Percentiles rank a stretch among this genome's conserved stretches.
phyloP scores from a whole-genome alignment of 192 early-diverging fungal species.

The Coemansia pectinata region DNA sequence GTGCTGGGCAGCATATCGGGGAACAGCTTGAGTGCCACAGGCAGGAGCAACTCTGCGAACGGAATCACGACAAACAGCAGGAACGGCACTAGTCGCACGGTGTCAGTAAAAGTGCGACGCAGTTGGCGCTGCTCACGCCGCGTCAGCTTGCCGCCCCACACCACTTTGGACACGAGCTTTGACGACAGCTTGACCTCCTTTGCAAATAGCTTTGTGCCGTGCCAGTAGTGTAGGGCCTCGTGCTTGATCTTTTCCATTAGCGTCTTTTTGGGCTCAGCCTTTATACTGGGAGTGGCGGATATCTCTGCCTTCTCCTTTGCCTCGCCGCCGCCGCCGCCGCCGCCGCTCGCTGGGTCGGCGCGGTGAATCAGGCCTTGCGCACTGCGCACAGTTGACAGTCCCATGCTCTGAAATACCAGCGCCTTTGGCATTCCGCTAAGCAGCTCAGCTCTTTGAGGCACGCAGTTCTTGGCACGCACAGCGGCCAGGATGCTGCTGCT shows the following conservation, averaged over 20 bases:
- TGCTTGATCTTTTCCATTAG: slow-evolving; percentile 79
- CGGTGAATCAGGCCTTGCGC: slow-evolving; percentile 12
- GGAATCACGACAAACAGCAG: slow-evolving; percentile 89
- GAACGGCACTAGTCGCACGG: slow-evolving; percentile 88
- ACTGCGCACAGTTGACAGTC: slow-evolving; percentile 31
- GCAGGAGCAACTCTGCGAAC: slow-evolving; percentile 93
- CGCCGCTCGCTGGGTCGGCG: not conserved
- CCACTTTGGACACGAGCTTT: slow-evolving; percentile 70
- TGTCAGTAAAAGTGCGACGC: slow-evolving; percentile 81
- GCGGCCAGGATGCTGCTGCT: slow-evolving; percentile 1
- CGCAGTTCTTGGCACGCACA: not conserved
- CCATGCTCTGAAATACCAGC: slow-evolving; percentile 26
- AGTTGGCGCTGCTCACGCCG: slow-evolving; percentile 89
- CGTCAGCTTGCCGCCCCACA: slow-evolving; percentile 74
- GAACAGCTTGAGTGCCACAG: slow-evolving; percentile 89
- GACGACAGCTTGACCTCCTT: slow-evolving; percentile 86
- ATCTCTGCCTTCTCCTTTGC: slow-evolving; percentile 11
- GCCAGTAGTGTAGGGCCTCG: slow-evolving; percentile 89
- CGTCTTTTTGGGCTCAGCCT: slow-evolving; percentile 57
- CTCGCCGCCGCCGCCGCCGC: not conserved
- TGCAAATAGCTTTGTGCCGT: slow-evolving; percentile 87
- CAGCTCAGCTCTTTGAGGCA: not conserved
- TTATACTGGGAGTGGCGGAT: not conserved
- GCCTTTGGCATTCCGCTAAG: slow-evolving; percentile 9
- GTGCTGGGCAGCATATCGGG: slow-evolving; percentile 97